Conservation (phyloP, 2,329 filamentous ascomycete species). For the Daldinia sp. region DNA sequence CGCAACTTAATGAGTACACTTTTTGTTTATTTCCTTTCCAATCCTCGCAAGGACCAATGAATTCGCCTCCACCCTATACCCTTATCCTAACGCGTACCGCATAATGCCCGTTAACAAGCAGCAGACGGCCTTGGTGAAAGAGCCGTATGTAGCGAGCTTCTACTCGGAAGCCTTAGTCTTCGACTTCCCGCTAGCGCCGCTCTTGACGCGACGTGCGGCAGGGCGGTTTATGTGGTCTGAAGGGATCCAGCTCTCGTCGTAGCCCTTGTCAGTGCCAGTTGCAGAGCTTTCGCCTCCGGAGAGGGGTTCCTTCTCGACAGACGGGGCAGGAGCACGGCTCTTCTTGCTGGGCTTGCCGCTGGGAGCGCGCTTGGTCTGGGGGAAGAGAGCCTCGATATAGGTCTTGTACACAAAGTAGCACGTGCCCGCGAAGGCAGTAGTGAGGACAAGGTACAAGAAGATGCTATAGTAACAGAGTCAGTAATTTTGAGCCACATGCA, state of each 20-base stretch:
- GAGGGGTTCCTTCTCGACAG: conserved; percentile 65
- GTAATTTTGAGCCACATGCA: not conserved
- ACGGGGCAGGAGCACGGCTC: conserved; percentile 63
- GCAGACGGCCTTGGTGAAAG: conserved; percentile 2
- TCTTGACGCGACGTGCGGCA: conserved; percentile 73
- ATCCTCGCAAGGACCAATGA: not conserved
- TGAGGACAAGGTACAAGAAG: conserved; percentile 95
- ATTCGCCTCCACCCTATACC: not conserved
- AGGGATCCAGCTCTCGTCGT: conserved; percentile 95
- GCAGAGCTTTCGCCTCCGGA: conserved; percentile 76
- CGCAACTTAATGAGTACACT: not conserved
- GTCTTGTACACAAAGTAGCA: conserved; percentile 98
- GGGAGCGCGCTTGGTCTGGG: conserved; percentile 75
- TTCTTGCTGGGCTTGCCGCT: conserved; percentile 60
- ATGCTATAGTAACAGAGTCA: conserved; percentile 67
- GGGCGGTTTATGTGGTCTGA: conserved; percentile 88
- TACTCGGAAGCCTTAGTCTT: conserved; percentile 49
- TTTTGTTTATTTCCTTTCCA: not conserved
- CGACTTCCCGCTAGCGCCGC: conserved; percentile 58
- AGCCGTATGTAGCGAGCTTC: conserved; percentile 1
- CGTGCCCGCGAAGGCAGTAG: conserved; percentile 77
- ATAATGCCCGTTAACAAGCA: not conserved
- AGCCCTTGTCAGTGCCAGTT: conserved; percentile 73
- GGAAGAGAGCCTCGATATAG: conserved; percentile 96
- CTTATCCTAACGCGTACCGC: not conserved